phyloP scores from a whole-genome alignment of 73 alveolate species.

The Uronychia setigera region DNA sequence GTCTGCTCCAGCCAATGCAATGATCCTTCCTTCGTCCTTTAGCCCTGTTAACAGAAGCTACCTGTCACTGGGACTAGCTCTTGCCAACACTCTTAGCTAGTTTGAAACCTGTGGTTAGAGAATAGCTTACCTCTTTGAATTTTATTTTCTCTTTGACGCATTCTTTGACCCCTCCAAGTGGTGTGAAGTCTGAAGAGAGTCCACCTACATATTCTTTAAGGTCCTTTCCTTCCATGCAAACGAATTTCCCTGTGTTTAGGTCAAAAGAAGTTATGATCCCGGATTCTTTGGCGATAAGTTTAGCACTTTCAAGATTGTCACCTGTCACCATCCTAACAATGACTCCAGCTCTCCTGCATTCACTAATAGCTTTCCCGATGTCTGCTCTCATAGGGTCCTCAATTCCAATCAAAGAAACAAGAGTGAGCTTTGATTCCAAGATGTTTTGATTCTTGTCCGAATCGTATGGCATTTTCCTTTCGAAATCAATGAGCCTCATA shows the following conservation, averaged over 20 bases:
- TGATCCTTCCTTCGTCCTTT: neutral
- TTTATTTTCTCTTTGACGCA: neutral
- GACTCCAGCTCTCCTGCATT: slow-evolving; percentile 82
- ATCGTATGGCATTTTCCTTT: slow-evolving; percentile 15
- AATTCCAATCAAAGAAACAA: slow-evolving; percentile 73
- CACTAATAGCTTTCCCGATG: slow-evolving; percentile 77
- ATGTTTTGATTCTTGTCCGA: slow-evolving; percentile 52
- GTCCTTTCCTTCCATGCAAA: slow-evolving; percentile 54
- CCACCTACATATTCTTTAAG: slow-evolving; percentile 73
- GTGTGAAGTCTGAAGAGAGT: neutral
- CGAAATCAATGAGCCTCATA: slow-evolving; percentile 39
- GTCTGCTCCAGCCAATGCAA: neutral
- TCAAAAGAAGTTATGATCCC: slow-evolving; percentile 55
- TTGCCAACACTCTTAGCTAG: neutral
- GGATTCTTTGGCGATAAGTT: slow-evolving; percentile 85
- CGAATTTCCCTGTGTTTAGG: slow-evolving; percentile 3
- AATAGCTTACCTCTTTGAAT: neutral
- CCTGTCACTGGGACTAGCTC: neutral
- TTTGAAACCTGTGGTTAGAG: neutral
- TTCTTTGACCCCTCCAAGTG: neutral
- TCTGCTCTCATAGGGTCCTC: slow-evolving; percentile 83
- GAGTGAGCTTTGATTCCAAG: slow-evolving; percentile 45
- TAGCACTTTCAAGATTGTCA: slow-evolving; percentile 88
- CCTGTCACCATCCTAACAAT: slow-evolving; percentile 94
- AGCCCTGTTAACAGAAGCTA: neutral